Conservation (phyloP, 352 stramenopile species). For the Pythium dissotocum region DNA sequence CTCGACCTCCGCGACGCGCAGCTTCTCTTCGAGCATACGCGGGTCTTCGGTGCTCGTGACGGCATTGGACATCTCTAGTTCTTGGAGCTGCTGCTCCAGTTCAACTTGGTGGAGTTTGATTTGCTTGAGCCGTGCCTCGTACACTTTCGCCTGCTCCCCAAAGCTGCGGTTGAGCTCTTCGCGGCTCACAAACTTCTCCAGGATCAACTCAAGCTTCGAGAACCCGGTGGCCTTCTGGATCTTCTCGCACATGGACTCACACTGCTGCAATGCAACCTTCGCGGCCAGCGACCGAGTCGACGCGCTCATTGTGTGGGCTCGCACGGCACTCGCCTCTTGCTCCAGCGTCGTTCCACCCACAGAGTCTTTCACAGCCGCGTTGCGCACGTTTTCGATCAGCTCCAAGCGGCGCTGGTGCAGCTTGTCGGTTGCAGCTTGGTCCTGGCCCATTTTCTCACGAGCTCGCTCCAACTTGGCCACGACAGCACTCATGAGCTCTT, state of each 20-base stretch:
- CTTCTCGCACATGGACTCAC: conserved; percentile 81
- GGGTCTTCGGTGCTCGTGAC: conserved; percentile 55
- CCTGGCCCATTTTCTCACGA: conserved; percentile 61
- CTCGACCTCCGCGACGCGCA: conserved; percentile 72
- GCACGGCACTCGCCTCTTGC: conserved; percentile 25
- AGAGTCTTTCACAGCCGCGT: conserved; percentile 21
- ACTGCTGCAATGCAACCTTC: conserved; percentile 79
- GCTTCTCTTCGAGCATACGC: conserved; percentile 64
- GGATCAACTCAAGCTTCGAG: conserved; percentile 73
- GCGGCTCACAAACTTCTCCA: conserved; percentile 77
- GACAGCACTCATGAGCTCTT: conserved; percentile 60
- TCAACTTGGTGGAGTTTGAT: conserved; percentile 75
- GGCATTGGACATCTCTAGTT: conserved; percentile 65
- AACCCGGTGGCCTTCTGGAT: conserved; percentile 82
- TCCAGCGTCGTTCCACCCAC: conserved; percentile 21
- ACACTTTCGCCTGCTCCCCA: conserved; percentile 81
- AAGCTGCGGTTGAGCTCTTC: conserved; percentile 82
- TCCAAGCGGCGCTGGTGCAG: conserved; percentile 68
- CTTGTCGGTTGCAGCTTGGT: conserved; percentile 66
- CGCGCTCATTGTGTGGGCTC: conserved; percentile 35
- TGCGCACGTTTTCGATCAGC: conserved; percentile 71
- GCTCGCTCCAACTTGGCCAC: conserved; percentile 67
- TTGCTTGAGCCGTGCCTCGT: conserved; percentile 75
- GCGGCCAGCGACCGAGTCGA: conserved; percentile 58
- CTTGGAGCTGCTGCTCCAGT: conserved; percentile 68